Evolutionary conservation across 139 green algal genomes (phyloP), one percentile per base, ranked within the genome.

Genomic region (Haematococcus sp.): DNA sequence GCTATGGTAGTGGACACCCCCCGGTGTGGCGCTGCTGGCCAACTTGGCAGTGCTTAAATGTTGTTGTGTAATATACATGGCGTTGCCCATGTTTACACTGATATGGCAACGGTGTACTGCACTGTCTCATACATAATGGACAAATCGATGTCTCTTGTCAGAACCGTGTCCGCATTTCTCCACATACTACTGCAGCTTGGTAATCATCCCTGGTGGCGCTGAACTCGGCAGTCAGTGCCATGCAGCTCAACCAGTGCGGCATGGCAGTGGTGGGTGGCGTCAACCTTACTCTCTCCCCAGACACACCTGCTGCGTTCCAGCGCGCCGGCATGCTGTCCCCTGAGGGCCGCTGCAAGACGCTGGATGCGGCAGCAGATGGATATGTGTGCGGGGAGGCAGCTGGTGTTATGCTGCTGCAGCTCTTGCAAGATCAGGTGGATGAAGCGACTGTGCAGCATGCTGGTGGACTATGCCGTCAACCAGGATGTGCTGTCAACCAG

Each of bases 261-360:
- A 61, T 76, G 5, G 89, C 91, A 23, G 54, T 87, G 35, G 77
- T 54, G 63, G 86, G 75, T 1, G 93, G 92, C 23, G 86, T 91
- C 15, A 96, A 96, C 80, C 72, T 95, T 13, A 86, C 52, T 0
- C 76, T 95, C 2, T 76, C 74, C 1, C 87, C 88, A 22, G 76
- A 90, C 65, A 92, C 85, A 16, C 83, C 81, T 30, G 84, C 78
- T 2, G 66, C 76, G 9, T 90, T 93, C 69, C 83, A 84, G 32
- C 51, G 73, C n/a, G 68, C 74, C 0, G 63, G 73, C 28, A 95
- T 97, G 87, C 80, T 97, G 43, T 81, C 88, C 3, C 52, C 78
- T 1, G 91, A 93, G 30, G 93, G 93, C 28, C 81, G 91, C 31
- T 96, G 90, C 81, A 96, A 95, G 80, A 94, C 92, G 0, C 76